Conservation (phyloP, 345 rosid genomes). For the Populus euphratica region DNA sequence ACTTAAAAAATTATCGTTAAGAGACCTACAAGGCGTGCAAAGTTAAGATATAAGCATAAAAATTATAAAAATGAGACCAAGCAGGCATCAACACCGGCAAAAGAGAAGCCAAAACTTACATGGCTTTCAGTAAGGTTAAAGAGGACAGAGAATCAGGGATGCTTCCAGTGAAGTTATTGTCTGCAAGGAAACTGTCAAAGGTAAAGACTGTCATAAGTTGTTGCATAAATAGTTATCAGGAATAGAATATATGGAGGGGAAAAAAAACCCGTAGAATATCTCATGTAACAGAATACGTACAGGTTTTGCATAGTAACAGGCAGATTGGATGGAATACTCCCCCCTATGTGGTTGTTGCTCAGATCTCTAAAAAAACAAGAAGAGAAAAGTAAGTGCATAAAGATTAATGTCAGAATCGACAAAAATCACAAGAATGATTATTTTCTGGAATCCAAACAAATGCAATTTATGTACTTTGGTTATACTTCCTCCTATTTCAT, state of each 20-base stretch:
- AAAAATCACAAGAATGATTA: background rate
- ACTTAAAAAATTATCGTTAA: slow-evolving; percentile 65
- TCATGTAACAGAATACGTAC: slow-evolving; percentile 36
- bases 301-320: slow-evolving; percentile 66
- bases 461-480: background rate
- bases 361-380: slow-evolving; percentile 57
- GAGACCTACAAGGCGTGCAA: slow-evolving; percentile 58
- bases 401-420: background rate
- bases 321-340: slow-evolving; percentile 74
- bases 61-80: slow-evolving; percentile 1
- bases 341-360: slow-evolving; percentile 89
- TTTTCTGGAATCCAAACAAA: background rate
- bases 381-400: slow-evolving; percentile 8
- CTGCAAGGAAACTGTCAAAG: slow-evolving; percentile 88
- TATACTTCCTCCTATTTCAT: background rate
- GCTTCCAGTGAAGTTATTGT: slow-evolving; percentile 84
- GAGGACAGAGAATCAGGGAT: slow-evolving; percentile 76
- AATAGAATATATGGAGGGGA: background rate
- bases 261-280: background rate
- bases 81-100: slow-evolving; percentile 12
- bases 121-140: slow-evolving; percentile 53
- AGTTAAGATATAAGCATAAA: background rate
- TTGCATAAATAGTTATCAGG: slow-evolving; percentile 1
- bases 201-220: slow-evolving; percentile 35
- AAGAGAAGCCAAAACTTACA: slow-evolving; percentile 42